Conservation (phyloP, 495 filamentous ascomycete genomes). For the Lindgomyces ingoldianus region DNA sequence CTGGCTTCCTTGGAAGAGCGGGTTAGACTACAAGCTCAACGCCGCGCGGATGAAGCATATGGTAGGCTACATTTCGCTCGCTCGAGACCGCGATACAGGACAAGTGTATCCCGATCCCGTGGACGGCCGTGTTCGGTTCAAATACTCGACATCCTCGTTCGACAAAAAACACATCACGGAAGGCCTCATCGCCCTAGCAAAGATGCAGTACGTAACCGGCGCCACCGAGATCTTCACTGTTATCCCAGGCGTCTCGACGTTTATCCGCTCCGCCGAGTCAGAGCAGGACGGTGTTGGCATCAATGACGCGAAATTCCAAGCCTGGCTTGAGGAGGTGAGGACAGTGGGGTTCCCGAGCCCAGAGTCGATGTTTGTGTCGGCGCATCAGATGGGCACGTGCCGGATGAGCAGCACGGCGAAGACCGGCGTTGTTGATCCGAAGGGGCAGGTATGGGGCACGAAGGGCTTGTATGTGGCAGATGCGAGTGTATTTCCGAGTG, state of each 20-base stretch:
- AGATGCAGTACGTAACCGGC: slow-evolving; percentile 74
- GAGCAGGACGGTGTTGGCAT: slow-evolving; percentile 52
- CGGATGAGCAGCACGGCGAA: slow-evolving; percentile 66
- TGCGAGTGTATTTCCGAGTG: slow-evolving; percentile 85
- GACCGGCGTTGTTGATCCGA: slow-evolving; percentile 71
- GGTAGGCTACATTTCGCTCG: slow-evolving; percentile 67
- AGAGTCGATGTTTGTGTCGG: slow-evolving; percentile 57
- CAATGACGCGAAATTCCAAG: slow-evolving; percentile 65
- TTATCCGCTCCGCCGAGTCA: slow-evolving; percentile 55
- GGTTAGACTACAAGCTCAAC: slow-evolving; percentile 66
- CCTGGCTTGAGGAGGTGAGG: slow-evolving; percentile 65
- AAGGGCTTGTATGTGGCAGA: slow-evolving; percentile 77
- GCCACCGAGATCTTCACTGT: slow-evolving; percentile 73
- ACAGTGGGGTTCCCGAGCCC: slow-evolving; percentile 53
- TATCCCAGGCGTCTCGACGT: slow-evolving; percentile 62
- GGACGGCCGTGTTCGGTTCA: slow-evolving; percentile 62
- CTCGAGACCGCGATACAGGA: slow-evolving; percentile 71
- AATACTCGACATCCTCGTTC: slow-evolving; percentile 67
- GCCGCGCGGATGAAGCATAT: slow-evolving; percentile 63
- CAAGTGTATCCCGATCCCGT: slow-evolving; percentile 72
- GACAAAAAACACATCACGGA: slow-evolving; percentile 70
- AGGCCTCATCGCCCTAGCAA: slow-evolving; percentile 69
- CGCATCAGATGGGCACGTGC: slow-evolving; percentile 92
- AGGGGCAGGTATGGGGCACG: slow-evolving; percentile 75
- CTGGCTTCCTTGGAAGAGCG: slow-evolving; percentile 62